These are phyloP conservation scores for Vanrija sp. DNA, from an alignment of 1,284 basidiomycete genomes.

Conservation along the genomic window DNA sequence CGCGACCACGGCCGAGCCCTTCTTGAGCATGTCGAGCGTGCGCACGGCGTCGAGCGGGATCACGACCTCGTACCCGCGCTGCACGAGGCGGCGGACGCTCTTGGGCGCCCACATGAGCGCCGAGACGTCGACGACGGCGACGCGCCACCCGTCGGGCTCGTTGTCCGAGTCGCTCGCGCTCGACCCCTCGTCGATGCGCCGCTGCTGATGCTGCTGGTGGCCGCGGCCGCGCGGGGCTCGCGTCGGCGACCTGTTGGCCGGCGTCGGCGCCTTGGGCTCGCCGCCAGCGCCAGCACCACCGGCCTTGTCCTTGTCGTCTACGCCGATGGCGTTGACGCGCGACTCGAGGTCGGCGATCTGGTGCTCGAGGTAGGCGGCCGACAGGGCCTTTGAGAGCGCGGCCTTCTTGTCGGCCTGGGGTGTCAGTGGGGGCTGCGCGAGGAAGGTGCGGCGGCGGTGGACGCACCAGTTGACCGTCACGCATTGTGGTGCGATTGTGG, in stretches of 20 bases:
- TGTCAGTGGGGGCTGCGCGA: constrained; percentile 1
- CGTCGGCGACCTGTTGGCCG: no score
- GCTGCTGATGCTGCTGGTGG: not conserved
- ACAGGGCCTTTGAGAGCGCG: constrained; percentile 43
- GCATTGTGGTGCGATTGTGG: no score
- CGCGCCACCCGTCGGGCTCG: constrained; percentile 11
- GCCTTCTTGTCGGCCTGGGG: constrained; percentile 39
- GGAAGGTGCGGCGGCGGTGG: no score
- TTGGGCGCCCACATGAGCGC: constrained; percentile 78
- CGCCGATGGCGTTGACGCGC: constrained; percentile 26
- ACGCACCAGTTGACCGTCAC: not conserved
- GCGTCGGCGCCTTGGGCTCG: not conserved
- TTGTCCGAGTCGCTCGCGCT: not conserved
- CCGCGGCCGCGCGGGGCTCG: no score
- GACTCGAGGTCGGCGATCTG: constrained; percentile 47
- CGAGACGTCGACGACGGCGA: constrained; percentile 75
- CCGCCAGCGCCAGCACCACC: not conserved
- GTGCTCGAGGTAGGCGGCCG: constrained; percentile 46
- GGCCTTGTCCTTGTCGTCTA: not conserved
- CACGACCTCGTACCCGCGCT: constrained; percentile 64
- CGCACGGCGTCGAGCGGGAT: constrained; percentile 85
- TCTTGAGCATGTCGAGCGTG: constrained; percentile 90
- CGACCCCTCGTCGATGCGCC: constrained; percentile 12
- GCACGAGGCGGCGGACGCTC: constrained; percentile 71
- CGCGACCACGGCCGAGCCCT: constrained; percentile 71